phyloP scores from a whole-genome alignment of 208 protist species.

The Naegleria lovaniensis region DNA sequence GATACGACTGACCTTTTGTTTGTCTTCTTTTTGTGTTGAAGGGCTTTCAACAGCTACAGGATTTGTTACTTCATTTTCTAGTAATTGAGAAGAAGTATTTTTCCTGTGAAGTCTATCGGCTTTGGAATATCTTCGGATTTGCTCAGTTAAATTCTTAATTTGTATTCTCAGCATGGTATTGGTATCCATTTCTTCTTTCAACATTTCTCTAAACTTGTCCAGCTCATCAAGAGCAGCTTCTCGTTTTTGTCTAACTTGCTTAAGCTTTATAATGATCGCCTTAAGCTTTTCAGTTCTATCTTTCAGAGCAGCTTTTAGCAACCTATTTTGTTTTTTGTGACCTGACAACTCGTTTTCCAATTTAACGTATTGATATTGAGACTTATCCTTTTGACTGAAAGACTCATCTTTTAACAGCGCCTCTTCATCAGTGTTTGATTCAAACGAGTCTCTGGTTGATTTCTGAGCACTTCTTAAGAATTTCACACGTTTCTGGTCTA shows the following conservation, averaged over 20 bases:
- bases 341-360: not conserved
- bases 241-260: not conserved
- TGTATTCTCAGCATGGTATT: not conserved
- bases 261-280: not conserved
- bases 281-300: not conserved
- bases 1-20: not conserved
- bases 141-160: not conserved
- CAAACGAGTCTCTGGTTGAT: not conserved
- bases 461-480: not conserved
- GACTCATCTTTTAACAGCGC: not conserved
- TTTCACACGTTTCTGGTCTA: not conserved
- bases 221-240: not conserved
- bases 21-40: not conserved
- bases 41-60: not conserved
- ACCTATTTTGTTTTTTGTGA: not conserved
- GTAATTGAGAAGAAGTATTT: not conserved
- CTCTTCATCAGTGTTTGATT: not conserved
- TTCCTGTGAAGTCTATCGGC: not conserved
- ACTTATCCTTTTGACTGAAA: not conserved
- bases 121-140: not conserved
- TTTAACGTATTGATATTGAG: not conserved
- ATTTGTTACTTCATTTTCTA: not conserved
- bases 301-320: not conserved
- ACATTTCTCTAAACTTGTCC: not conserved
- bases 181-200: not conserved